phyloP scores from a whole-genome alignment of 371 early-diverging fungal species.

The Circinella minor region DNA sequence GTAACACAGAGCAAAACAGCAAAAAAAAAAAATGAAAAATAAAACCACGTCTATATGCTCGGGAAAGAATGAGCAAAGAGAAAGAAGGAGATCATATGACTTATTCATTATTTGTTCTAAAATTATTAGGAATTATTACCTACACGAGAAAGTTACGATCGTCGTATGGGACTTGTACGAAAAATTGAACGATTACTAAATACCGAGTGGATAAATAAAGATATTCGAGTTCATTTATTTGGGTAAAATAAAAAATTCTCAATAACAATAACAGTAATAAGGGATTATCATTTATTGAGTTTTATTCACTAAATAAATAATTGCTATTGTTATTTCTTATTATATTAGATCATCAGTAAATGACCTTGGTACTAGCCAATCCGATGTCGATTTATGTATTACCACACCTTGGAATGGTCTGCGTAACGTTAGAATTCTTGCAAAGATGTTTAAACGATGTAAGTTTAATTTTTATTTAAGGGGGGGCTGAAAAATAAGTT shows the following conservation, averaged over 20 bases:
- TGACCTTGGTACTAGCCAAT: constrained; percentile 52
- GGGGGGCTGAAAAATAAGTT: too few relatives aligned
- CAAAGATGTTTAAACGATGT: constrained; percentile 38
- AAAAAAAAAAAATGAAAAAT: background rate
- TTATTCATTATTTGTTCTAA: background rate
- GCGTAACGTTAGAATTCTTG: constrained; percentile 47
- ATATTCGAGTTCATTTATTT: constrained; percentile 66
- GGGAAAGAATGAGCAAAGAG: background rate
- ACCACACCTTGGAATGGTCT: constrained; percentile 55
- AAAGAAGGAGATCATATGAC: background rate
- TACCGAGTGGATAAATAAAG: constrained; percentile 59
- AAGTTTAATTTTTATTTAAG: constrained; percentile 11
- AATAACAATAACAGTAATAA: background rate
- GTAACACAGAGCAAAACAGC: background rate
- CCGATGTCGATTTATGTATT: constrained; percentile 67
- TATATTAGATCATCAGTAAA: constrained; percentile 59
- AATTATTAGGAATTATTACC: constrained; percentile 49
- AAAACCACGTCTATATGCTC: background rate
- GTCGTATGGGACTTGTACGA: constrained; percentile 53
- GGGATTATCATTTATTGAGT: too few relatives aligned
- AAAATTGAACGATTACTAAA: constrained; percentile 60
- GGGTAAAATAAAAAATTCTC: constrained; percentile 37
- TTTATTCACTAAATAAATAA: too few relatives aligned
- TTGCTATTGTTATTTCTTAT: too few relatives aligned
- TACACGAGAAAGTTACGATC: constrained; percentile 58